Evolutionary conservation across 2,329 filamentous ascomycete genomes (phyloP), one percentile per base, ranked within the genome.

Genomic region (Cadophora sp.): DNA sequence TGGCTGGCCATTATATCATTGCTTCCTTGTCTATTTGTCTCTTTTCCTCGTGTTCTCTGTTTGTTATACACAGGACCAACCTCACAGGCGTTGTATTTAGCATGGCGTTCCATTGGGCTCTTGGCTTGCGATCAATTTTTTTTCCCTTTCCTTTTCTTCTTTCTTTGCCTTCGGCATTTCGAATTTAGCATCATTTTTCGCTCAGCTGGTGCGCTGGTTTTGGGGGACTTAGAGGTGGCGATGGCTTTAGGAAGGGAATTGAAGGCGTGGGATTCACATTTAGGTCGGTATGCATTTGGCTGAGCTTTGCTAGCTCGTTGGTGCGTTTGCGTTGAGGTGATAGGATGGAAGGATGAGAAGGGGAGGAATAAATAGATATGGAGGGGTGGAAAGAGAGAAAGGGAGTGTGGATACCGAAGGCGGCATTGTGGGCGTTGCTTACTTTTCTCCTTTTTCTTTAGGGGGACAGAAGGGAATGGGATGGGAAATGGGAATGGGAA

Each of bases 61-160:
- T 24, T 36, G 45, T 56, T 22, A 39, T 51, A 39, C 59, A 48
- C 45, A 22, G 55, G 41, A 51, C 30, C 20, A 41, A 18, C 51
- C 53, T 36, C 9, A 33, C 30, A 36, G 63, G 63, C 63, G 63
- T 65, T 65, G 43, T 50, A 39, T 48, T 59, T 59, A 65, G 63
- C 63, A 65, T 53, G 63, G 63, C 55, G 63, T 65, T 60, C 24
- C 33, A 60, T n/a, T 43, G 45, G 62, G 22, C 41, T 50, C 27
- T 64, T 43, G 27, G 18, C 20, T 13, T 24, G 27, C 47, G 59
- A 39, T 30, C n/a, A n/a, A n/a, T 51, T 39, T 41, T 33, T 24
- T 14, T 14, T 16, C 18, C 9, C 6, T 45, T 13, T 33, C 36
- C 39, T 33, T 45, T 47, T 30, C n/a, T 20, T 8, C 33, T 9